phyloP scores from a whole-genome alignment of 441 rosid genomes.

The Erysimum cheiri region DNA sequence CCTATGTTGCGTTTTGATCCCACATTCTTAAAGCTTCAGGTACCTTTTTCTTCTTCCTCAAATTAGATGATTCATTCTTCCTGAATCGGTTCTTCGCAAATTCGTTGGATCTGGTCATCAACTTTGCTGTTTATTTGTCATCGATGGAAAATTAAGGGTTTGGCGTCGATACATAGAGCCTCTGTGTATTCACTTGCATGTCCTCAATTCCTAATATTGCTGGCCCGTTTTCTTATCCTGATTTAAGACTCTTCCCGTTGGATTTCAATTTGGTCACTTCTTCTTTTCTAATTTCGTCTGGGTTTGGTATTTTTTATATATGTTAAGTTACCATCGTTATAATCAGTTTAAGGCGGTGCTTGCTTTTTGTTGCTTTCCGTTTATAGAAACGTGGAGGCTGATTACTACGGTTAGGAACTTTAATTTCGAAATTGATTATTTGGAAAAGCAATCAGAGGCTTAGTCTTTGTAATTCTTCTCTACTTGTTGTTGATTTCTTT shows the following conservation, averaged over 20 bases:
- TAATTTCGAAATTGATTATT: background rate
- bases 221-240: background rate
- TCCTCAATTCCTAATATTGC: constrained; percentile 4
- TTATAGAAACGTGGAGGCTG: constrained; percentile 3
- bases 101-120: constrained; percentile 26
- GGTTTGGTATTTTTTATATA: background rate
- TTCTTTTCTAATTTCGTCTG: background rate
- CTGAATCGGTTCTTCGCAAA: constrained; percentile 28
- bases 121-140: background rate
- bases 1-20: constrained; percentile 46
- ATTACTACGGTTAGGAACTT: constrained; percentile 15
- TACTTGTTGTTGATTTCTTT: background rate
- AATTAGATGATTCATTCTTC: constrained; percentile 5
- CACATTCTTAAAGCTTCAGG: constrained; percentile 41
- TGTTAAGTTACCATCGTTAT: background rate
- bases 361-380: constrained; percentile 2
- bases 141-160: background rate
- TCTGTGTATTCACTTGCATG: background rate
- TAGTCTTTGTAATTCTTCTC: background rate
- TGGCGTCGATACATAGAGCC: constrained; percentile 13
- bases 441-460: background rate
- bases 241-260: constrained; percentile 31
- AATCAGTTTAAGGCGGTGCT: background rate
- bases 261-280: background rate
- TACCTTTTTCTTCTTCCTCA: background rate